A percentile compares a stretch with the other conserved stretches of the same genome.
phyloP scores from a whole-genome alignment of 352 stramenopile genomes.

The Phytophthora macrochlamydospora region DNA sequence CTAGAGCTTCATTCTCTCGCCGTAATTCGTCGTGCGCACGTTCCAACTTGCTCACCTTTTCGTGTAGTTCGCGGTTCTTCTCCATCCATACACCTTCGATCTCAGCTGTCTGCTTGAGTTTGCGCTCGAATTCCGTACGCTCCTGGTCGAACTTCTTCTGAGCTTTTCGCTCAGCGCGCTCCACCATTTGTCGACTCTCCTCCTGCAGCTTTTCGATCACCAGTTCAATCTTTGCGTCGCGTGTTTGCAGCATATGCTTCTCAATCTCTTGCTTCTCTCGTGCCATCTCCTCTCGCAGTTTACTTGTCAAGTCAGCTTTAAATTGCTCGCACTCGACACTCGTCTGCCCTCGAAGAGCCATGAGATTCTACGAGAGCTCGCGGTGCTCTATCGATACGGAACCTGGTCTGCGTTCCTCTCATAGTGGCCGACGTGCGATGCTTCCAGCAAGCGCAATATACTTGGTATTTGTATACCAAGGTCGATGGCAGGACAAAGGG shows the following conservation, averaged over 20 bases:
- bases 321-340: constrained; percentile 72
- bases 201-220: constrained; percentile 84
- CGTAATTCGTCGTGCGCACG: constrained; percentile 49
- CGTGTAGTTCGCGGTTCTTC: constrained; percentile 80
- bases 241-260: constrained; percentile 70
- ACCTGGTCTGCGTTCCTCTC: too few relatives aligned
- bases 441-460: too few relatives aligned
- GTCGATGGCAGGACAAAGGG: constrained; percentile 42
- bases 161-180: constrained; percentile 51
- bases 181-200: constrained; percentile 62
- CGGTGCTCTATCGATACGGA: too few relatives aligned
- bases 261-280: constrained; percentile 68
- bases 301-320: constrained; percentile 53
- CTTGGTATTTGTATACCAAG: neutral
- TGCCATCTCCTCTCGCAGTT: constrained; percentile 60
- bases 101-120: constrained; percentile 77
- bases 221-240: constrained; percentile 82
- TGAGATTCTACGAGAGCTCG: constrained; percentile 25
- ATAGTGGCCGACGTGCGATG: too few relatives aligned
- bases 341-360: constrained; percentile 57
- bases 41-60: constrained; percentile 65
- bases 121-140: constrained; percentile 68
- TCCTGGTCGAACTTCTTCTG: constrained; percentile 64
- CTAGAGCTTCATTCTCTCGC: constrained; percentile 52
- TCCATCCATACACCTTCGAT: constrained; percentile 88